phyloP scores from a whole-genome alignment of 169 alveolate genomes.

The Cyclospora cayetanensis region DNA sequence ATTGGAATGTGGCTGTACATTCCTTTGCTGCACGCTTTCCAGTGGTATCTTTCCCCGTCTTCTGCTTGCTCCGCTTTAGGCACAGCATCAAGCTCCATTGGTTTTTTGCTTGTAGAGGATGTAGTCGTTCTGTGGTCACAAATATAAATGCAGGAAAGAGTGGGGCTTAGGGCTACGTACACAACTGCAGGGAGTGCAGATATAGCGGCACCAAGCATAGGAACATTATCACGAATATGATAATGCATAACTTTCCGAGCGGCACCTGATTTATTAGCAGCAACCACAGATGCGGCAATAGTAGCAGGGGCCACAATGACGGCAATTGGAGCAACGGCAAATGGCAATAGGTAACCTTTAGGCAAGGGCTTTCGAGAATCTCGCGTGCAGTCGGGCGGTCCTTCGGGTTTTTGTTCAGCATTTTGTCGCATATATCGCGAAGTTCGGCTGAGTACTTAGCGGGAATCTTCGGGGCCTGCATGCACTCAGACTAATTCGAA shows the following conservation, averaged over 20 bases:
- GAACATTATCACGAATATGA: too few relatives aligned
- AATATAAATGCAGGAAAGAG: neutral
- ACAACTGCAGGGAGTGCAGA: too few relatives aligned
- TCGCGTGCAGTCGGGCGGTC: constrained; percentile 75
- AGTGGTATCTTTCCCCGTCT: too few relatives aligned
- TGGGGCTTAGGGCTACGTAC: too few relatives aligned
- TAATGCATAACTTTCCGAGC: neutral
- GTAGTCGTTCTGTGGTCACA: constrained; percentile 4
- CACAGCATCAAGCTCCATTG: constrained; percentile 32
- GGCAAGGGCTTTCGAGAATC: constrained; percentile 66
- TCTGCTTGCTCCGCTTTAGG: too few relatives aligned
- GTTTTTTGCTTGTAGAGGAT: constrained; percentile 19
- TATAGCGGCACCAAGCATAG: neutral
- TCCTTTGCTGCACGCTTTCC: too few relatives aligned
- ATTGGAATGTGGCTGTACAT: too few relatives aligned
- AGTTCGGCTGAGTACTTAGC: constrained; percentile 68
- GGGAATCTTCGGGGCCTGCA: constrained; percentile 73
- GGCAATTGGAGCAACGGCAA: neutral
- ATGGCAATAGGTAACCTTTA: constrained; percentile 8
- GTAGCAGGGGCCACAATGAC: neutral
- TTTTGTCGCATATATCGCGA: constrained; percentile 53
- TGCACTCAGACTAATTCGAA: too few relatives aligned
- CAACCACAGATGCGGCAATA: neutral
- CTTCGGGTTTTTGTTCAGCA: constrained; percentile 70
- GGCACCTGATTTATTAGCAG: neutral